A percentile compares a stretch with the other conserved stretches of the same genome.
phyloP scores from a whole-genome alignment of 1,139 yeast species.

The Yamadazyma mexicana region DNA sequence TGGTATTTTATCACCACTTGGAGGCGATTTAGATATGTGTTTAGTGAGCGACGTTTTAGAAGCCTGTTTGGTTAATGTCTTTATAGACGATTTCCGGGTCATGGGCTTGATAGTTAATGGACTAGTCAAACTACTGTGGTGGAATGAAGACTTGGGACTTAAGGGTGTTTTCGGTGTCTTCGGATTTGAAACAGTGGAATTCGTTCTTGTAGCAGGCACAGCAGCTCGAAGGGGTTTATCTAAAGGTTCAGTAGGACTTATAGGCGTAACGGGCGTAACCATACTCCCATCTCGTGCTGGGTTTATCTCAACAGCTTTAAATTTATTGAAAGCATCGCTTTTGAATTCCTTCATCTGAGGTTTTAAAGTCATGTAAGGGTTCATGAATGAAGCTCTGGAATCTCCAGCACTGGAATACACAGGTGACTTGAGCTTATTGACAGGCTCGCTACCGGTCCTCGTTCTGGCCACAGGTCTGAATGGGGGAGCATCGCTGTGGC shows the following conservation, averaged over 20 bases:
- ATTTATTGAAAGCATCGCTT: conserved; percentile 9
- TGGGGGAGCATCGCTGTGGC: conserved; percentile 3
- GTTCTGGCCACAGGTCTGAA: not conserved
- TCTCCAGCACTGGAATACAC: not conserved
- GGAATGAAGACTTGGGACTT: conserved; percentile 5
- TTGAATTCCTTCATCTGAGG: conserved; percentile 9
- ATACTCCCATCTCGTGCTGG: not conserved
- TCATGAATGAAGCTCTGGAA: conserved; percentile 8
- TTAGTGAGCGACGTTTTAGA: not conserved
- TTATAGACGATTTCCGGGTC: not conserved
- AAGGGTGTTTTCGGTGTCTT: conserved; percentile 6
- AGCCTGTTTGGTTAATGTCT: not conserved
- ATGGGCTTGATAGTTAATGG: not conserved
- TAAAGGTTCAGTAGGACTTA: not conserved
- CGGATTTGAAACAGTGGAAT: conserved; percentile 1
- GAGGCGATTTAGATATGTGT: not conserved
- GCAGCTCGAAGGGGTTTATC: not conserved
- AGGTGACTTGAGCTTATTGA: not conserved
- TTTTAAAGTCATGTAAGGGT: conserved; percentile 7
- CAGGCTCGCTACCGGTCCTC: conserved; percentile 5
- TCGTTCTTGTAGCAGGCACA: not conserved
- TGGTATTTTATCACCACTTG: not conserved
- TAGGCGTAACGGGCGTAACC: conserved; percentile 3
- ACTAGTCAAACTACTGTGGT: not conserved
- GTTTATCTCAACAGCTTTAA: conserved; percentile 5